These are phyloP conservation scores for Tetraselmis chui DNA, from an alignment of 139 green algal genomes.

Conservation along the genomic window DNA sequence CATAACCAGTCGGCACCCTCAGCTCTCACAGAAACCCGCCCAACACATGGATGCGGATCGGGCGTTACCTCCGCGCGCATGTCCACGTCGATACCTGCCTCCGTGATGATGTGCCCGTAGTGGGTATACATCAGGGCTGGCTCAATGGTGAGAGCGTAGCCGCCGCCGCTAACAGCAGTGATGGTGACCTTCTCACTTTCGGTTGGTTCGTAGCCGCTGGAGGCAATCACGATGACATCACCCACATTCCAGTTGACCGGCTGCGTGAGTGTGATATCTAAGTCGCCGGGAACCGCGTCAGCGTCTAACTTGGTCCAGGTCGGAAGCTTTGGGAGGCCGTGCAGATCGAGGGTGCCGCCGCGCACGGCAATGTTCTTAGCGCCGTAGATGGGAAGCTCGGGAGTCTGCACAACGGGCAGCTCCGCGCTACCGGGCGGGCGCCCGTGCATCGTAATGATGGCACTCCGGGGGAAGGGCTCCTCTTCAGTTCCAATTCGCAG, in stretches of 20 bases:
- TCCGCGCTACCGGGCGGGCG: slow-evolving; percentile 25
- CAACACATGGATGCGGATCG: neutral
- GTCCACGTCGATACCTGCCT: slow-evolving; percentile 26
- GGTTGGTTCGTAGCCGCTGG: slow-evolving; percentile 25
- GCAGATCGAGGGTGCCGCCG: slow-evolving; percentile 39
- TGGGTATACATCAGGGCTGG: slow-evolving; percentile 36
- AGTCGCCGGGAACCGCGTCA: slow-evolving; percentile 27
- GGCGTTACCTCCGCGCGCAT: slow-evolving; percentile 46
- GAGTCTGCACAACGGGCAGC: slow-evolving; percentile 18
- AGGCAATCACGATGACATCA: slow-evolving; percentile 51
- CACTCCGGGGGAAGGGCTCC: slow-evolving; percentile 23
- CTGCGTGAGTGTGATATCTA: slow-evolving; percentile 32
- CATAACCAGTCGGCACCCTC: too few relatives aligned
- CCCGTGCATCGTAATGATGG: slow-evolving; percentile 57
- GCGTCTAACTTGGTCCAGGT: slow-evolving; percentile 45
- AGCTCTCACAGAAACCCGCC: too few relatives aligned
- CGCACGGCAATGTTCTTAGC: slow-evolving; percentile 46
- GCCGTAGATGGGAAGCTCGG: slow-evolving; percentile 44
- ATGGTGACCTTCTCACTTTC: slow-evolving; percentile 39
- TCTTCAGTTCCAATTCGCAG: slow-evolving; percentile 21
- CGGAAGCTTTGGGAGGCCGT: slow-evolving; percentile 45
- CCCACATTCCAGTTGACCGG: slow-evolving; percentile 32
- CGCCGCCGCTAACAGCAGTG: neutral
- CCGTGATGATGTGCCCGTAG: slow-evolving; percentile 29
- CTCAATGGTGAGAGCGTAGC: slow-evolving; percentile 19